Base-by-base conservation (phyloP, 1,139 yeast species). In the Taphrina populina region DNA sequence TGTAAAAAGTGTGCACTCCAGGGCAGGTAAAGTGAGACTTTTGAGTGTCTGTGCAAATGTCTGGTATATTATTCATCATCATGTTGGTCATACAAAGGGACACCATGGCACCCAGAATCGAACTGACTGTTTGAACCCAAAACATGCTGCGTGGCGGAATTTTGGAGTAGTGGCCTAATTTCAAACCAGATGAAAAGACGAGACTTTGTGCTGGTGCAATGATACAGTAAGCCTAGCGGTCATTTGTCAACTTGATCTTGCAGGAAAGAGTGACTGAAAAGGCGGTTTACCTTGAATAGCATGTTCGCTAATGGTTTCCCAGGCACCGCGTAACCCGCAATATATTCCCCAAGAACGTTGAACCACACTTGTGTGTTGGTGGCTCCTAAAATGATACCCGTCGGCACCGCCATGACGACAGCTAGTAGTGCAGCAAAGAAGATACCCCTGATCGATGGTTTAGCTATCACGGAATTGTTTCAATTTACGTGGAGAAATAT, bases 301-400 rank as follows among this genome's bases (percentile, higher is more conserved):
- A 80, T 79, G 70, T 79, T 73, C 1, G 84, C 84, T 30, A 78
- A 65, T 1, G 83, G 84, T 51, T 76, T 75, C 8, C 86, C 86
- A 1, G 85, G 85, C 20, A 78, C 66, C 57, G 82, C 73, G 65
- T 81, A 82, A 5, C 88, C 88, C 37, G 78, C 74, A 58, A 83
- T 74, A 60, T 82, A 71, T 66, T 83, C 85, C 4, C 81, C 77
- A 58, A 83, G 66, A 15, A 82, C 84, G 59, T 79, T 79, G 59
- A 82, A 71, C n/a, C 82, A 82, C 41, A 81, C 75, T 4, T 71
- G 65, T 59, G 74, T 74, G 7, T 61, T 61, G 6, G 63, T 61
- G 8, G 59, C 56, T 10, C 60, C 59, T 6, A 55, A 52, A 27
- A 61, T 47, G 15, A 61, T 29, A 10, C 61, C 54, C 10, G 59